phyloP scores from a whole-genome alignment of 2,329 filamentous ascomycete species.

The Lasiodiplodia theobromae region DNA sequence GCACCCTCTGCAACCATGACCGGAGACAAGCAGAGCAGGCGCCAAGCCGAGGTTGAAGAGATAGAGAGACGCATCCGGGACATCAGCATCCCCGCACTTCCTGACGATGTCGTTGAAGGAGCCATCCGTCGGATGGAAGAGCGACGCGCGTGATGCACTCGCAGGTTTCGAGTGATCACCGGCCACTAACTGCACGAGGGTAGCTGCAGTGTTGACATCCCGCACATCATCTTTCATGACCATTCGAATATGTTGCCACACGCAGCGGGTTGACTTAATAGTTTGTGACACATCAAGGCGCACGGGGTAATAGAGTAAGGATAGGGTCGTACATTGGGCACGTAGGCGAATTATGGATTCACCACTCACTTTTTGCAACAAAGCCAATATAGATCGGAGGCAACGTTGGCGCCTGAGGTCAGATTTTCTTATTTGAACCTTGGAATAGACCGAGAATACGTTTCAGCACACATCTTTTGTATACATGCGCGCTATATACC shows the following conservation, averaged over 20 bases:
- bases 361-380: neutral
- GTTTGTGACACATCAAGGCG: neutral
- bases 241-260: neutral
- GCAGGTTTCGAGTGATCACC: neutral
- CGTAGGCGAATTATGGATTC: neutral
- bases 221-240: neutral
- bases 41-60: conserved; percentile 4
- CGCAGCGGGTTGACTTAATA: neutral
- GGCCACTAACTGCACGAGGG: neutral
- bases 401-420: neutral
- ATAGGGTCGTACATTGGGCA: neutral
- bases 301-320: neutral
- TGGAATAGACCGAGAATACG: conserved; percentile 3
- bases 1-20: conserved; percentile 26
- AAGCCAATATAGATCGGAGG: neutral
- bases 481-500: conserved; percentile 17
- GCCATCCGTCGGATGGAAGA: conserved; percentile 27
- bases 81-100: conserved; percentile 29
- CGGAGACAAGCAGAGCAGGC: conserved; percentile 33
- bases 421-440: neutral
- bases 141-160: conserved; percentile 10
- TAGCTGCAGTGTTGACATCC: neutral
- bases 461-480: neutral
- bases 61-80: conserved; percentile 1
- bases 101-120: conserved; percentile 28